Evolutionary conservation across 306 rosid genomes (phyloP).

Genomic region (Castanea crenata): DNA sequence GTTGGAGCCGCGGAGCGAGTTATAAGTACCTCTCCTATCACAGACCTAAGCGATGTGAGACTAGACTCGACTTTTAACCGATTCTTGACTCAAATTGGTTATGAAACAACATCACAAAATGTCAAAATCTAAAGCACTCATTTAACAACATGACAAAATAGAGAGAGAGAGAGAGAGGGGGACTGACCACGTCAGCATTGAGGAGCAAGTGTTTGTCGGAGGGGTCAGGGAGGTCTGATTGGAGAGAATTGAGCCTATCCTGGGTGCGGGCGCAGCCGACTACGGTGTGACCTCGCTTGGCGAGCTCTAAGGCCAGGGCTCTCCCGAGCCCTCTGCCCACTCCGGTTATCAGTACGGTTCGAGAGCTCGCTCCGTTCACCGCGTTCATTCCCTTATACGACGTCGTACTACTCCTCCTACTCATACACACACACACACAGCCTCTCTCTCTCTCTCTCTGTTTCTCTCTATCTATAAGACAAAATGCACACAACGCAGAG

Average conservation of each 20-base stretch:
- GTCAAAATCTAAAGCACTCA: too few relatives aligned
- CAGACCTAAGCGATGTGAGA: too few relatives aligned
- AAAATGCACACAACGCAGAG: too few relatives aligned
- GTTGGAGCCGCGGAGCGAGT: too few relatives aligned
- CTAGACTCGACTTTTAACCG: too few relatives aligned
- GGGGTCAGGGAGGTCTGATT: conserved; percentile 37
- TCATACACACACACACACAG: not conserved
- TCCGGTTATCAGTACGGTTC: conserved; percentile 68
- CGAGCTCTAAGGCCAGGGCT: conserved; percentile 71
- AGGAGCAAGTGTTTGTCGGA: conserved; percentile 54
- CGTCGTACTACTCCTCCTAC: not conserved
- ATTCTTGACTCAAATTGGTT: too few relatives aligned
- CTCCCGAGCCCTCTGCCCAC: conserved; percentile 75
- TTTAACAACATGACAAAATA: not conserved
- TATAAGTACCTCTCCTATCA: too few relatives aligned
- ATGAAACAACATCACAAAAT: too few relatives aligned
- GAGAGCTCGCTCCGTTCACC: conserved; percentile 16
- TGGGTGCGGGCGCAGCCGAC: conserved; percentile 82
- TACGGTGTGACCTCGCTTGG: conserved; percentile 65
- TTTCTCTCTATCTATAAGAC: not conserved
- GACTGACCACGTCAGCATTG: conserved; percentile 53
- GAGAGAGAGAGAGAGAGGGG: not conserved
- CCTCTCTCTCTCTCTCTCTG: not conserved
- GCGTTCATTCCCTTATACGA: not conserved
- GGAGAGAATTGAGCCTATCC: conserved; percentile 58